phyloP scores from a whole-genome alignment of 2,329 filamentous ascomycete genomes.

The Fonsecaea multimorphosa region DNA sequence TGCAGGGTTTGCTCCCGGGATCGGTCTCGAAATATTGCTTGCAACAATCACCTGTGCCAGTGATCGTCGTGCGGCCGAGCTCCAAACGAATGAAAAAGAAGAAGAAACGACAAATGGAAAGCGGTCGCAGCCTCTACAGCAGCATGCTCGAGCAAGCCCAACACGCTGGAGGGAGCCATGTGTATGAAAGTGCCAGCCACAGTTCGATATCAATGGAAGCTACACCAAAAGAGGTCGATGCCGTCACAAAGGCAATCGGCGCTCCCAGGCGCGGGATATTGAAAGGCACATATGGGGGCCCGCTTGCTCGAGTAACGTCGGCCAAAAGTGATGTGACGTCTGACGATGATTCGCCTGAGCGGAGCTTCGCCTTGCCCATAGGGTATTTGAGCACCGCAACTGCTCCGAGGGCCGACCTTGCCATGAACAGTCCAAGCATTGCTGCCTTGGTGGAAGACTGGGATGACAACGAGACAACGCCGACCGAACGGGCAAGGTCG shows the following conservation, averaged over 20 bases:
- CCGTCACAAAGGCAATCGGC: slow-evolving; percentile 58
- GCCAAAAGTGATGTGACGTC: slow-evolving; percentile 34
- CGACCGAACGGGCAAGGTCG: slow-evolving; percentile 17
- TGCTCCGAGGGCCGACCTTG: slow-evolving; percentile 36
- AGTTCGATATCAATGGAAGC: slow-evolving; percentile 38
- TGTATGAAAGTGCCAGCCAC: slow-evolving; percentile 52
- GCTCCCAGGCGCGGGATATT: slow-evolving; percentile 43
- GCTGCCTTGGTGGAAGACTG: slow-evolving; percentile 35
- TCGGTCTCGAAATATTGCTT: slow-evolving; percentile 94
- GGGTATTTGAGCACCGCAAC: slow-evolving; percentile 37
- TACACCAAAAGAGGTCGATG: slow-evolving; percentile 57
- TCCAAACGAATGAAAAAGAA: slow-evolving; percentile 91
- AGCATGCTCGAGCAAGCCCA: slow-evolving; percentile 74
- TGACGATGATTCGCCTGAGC: slow-evolving; percentile 35
- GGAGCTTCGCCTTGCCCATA: slow-evolving; percentile 38
- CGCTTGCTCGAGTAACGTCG: slow-evolving; percentile 34
- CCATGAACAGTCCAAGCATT: slow-evolving; percentile 39
- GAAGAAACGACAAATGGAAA: slow-evolving; percentile 79
- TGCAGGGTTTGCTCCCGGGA: slow-evolving; percentile 84
- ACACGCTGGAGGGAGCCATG: slow-evolving; percentile 56
- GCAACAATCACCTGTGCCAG: slow-evolving; percentile 89
- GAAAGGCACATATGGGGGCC: slow-evolving; percentile 38
- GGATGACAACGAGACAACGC: slow-evolving; percentile 22
- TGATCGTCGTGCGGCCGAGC: slow-evolving; percentile 87
- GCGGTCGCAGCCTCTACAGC: slow-evolving; percentile 75